Evolutionary conservation across 768 basidiomycete genomes (phyloP), one percentile per base, ranked within the genome.

Genomic region (Auriculariales sp.): DNA sequence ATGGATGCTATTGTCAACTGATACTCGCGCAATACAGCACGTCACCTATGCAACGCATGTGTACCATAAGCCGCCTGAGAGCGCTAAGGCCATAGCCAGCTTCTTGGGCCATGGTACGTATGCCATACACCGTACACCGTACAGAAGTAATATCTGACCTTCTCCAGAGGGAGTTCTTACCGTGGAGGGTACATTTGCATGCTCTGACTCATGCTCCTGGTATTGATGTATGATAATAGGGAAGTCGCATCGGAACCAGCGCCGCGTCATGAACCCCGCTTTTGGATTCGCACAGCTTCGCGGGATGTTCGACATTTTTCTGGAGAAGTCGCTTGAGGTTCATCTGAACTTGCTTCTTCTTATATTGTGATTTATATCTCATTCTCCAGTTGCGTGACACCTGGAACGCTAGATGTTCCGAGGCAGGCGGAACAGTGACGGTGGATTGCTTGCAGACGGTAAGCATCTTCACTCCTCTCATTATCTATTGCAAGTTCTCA

Each of bases 11-110:
- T 71, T 70, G 58, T 83, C 80, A 0, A 59, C 68, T 46, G 86
- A 87, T 56, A 65, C 74, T 0, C 73, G 74, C 24, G 83, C 82
- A 0, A 33, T 88, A 29, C 70, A 72, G 35, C 77, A 87, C 54
- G 67, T 90, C 46, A 65, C 89, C 11, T 68, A 70, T 52, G 77
- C 82, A 49, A 64, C 64, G 27, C 60, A 71, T 28, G 63, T 68
- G 29, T 85, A 79, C 53, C 72, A 74, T 51, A 84, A 83, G 54
- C 70, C 79, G 0, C 64, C 68, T 9, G 54, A 58, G 0, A 55
- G 61, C 6, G 65, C 72, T 9, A 66, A 61, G 32, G 59, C 49
- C 32, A 58, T 81, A 6, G 52, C 59, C 11, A 60, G 59, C 12
- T 56, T 81, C 25, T 59, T 81, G 9, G 70, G 70, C 0, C 54